Conservation (phyloP, 352 stramenopile genomes). For the Pythium brachiatum region DNA sequence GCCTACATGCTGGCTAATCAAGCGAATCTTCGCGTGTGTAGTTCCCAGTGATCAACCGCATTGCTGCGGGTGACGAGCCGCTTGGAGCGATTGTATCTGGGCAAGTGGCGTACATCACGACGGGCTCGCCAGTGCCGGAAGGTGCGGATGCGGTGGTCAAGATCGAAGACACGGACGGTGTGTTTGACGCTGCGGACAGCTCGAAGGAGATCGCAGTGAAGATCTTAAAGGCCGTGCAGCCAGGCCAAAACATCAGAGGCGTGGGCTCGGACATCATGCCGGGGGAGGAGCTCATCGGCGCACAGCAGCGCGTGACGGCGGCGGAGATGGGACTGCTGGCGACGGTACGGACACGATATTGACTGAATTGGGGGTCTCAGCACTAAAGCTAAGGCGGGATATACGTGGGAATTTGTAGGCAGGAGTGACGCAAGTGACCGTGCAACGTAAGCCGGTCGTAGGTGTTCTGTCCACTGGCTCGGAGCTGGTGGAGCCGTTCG, state of each 20-base stretch:
- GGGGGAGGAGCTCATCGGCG: constrained; percentile 73
- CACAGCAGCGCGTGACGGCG: constrained; percentile 71
- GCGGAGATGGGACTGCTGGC: constrained; percentile 91
- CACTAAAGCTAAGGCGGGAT: not conserved
- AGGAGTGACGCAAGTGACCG: constrained; percentile 68
- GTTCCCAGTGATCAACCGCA: constrained; percentile 67
- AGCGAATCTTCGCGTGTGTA: constrained; percentile 20
- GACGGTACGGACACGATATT: constrained; percentile 48
- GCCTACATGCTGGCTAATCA: not conserved
- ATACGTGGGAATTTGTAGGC: constrained; percentile 31
- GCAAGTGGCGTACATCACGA: constrained; percentile 93
- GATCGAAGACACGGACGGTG: constrained; percentile 89
- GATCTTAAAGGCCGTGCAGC: constrained; percentile 56
- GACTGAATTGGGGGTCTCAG: not conserved
- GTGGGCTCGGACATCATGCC: constrained; percentile 91
- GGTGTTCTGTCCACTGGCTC: constrained; percentile 95
- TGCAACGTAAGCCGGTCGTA: constrained; percentile 72
- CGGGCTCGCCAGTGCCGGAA: constrained; percentile 89
- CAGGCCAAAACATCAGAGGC: constrained; percentile 73
- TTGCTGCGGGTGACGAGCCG: constrained; percentile 63
- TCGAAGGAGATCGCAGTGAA: constrained; percentile 51
- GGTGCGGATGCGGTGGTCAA: constrained; percentile 93
- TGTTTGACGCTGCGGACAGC: constrained; percentile 29
- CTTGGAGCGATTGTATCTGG: constrained; percentile 35
- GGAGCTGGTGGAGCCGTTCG: constrained; percentile 85